Evolutionary conservation across 805 yeast genomes (phyloP), one percentile per base, ranked within the genome.

Genomic region (Yamadazyma phyllophila): DNA sequence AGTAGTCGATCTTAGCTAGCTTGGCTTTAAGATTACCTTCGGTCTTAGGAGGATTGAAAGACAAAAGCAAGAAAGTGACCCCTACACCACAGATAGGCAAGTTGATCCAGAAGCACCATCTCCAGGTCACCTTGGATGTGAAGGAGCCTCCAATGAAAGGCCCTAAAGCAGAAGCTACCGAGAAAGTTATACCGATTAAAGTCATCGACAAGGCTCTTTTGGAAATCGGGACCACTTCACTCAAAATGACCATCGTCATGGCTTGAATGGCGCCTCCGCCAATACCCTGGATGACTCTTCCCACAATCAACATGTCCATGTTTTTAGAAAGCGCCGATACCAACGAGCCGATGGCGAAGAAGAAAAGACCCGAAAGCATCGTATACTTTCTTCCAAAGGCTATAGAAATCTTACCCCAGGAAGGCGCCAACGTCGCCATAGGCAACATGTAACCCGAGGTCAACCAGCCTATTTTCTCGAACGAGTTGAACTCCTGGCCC

Each of bases 41-140:
- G 1, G 79, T 73, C 31, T 57, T 61, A 6, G 78, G 79, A 10
- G 83, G 81, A 26, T 70, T 65, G 58, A 77, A 74, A 14, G 72
- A 66, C 4, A 71, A 47, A 3, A 70, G 39, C 13, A 79, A 57
- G 7, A 71, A 51, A 0, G 58, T 56, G 14, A 71, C 56, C 0
- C 80, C 76, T 0, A 69, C 44, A 1, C 84, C 88, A 13, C 87
- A 86, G 30, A 83, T 61, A 2, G 89, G 88, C 31, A 85, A 60
- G 60, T 84, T 85, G 50, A 85, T 71, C 62, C 80, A 85, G 58
- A 83, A 85, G 55, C 88, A 80, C 88, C 90, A 83, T 55, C 90
- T 69, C 90, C 90, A 85, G n/a, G 78, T 65, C 4, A 73, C 79
- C 42, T 74, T 65, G 2, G 78, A 63, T 1, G 86, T 73, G 46